A percentile compares a stretch with the other conserved stretches of the same genome.
Conservation (phyloP, 1,284 basidiomycete genomes). For the Ceratobasidium sp. region DNA sequence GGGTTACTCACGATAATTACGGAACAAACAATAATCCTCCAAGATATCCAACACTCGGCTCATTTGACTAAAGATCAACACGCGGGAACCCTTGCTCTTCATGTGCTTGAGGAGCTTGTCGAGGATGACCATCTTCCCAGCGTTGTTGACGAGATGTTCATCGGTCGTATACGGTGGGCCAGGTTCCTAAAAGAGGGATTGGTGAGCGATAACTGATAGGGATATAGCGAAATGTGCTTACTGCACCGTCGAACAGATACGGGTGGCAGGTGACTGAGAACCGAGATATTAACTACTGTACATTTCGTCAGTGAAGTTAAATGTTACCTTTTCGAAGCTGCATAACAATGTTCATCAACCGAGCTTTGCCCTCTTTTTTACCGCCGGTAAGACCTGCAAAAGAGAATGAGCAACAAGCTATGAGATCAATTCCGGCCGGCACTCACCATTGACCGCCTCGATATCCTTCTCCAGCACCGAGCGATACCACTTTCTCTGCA, state of each 20-base stretch:
- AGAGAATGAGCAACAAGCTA: slow-evolving; percentile 8
- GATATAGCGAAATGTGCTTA: slow-evolving; percentile 56
- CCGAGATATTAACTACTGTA: not conserved
- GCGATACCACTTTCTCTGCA: slow-evolving; percentile 99
- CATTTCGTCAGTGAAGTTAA: not conserved
- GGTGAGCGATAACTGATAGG: not conserved
- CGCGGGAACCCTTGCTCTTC: slow-evolving; percentile 93
- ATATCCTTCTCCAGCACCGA: slow-evolving; percentile 98
- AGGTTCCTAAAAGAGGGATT: slow-evolving; percentile 73
- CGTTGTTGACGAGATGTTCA: slow-evolving; percentile 95
- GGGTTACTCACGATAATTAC: slow-evolving; percentile 79
- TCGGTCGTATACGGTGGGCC: slow-evolving; percentile 99
- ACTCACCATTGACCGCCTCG: slow-evolving; percentile 92
- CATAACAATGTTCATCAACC: slow-evolving; percentile 99
- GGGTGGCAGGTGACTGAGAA: slow-evolving; percentile 80
- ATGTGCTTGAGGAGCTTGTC: slow-evolving; percentile 92
- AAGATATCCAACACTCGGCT: slow-evolving; percentile 95
- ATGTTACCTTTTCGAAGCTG: slow-evolving; percentile 78
- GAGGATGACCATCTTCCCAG: slow-evolving; percentile 97
- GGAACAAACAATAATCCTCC: slow-evolving; percentile 97
- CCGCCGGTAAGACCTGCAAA: slow-evolving; percentile 76
- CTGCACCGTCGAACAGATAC: slow-evolving; percentile 88
- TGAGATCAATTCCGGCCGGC: not conserved
- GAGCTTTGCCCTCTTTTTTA: slow-evolving; percentile 98
- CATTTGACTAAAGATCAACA: slow-evolving; percentile 99